Evolutionary conservation across 192 early-diverging fungal genomes (phyloP).

Genomic region (Dissophora globulifera): DNA sequence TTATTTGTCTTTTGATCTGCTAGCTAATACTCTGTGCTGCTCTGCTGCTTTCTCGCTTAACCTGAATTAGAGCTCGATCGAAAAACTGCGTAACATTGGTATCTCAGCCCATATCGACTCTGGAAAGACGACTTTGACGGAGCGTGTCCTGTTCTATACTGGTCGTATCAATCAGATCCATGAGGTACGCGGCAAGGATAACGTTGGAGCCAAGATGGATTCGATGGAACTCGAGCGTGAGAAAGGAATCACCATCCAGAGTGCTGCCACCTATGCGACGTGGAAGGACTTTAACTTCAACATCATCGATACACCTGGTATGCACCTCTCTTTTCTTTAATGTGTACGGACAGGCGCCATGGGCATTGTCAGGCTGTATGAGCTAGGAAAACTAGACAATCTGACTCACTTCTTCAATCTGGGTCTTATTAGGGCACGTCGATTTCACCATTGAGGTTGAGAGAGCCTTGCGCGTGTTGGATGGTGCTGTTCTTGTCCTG

Average conservation of each 20-base stretch:
- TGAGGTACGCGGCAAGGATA: conserved; percentile 87
- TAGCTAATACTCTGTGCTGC: no score
- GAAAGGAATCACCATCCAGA: conserved; percentile 90
- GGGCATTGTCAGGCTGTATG: background rate
- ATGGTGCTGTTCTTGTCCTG: conserved; percentile 86
- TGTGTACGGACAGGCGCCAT: no score
- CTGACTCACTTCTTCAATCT: no score
- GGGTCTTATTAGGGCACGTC: conserved; percentile 78
- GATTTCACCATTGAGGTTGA: conserved; percentile 93
- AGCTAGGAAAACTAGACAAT: no score
- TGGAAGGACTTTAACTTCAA: conserved; percentile 85
- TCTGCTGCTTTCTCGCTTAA: no score
- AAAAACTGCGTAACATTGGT: conserved; percentile 84
- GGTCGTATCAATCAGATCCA: conserved; percentile 92
- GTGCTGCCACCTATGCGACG: conserved; percentile 85
- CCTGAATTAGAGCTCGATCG: conserved; percentile 68
- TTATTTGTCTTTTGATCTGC: no score
- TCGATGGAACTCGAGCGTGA: conserved; percentile 99
- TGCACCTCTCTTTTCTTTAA: conserved; percentile 15
- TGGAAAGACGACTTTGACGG: conserved; percentile 88
- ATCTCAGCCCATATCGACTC: conserved; percentile 92
- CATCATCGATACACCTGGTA: conserved; percentile 91
- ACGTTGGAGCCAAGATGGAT: conserved; percentile 99
- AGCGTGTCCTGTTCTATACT: conserved; percentile 86
- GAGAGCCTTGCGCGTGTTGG: conserved; percentile 85